Evolutionary conservation across 2,329 filamentous ascomycete species (phyloP).

Genomic region (Cordyceps tenuipes): DNA sequence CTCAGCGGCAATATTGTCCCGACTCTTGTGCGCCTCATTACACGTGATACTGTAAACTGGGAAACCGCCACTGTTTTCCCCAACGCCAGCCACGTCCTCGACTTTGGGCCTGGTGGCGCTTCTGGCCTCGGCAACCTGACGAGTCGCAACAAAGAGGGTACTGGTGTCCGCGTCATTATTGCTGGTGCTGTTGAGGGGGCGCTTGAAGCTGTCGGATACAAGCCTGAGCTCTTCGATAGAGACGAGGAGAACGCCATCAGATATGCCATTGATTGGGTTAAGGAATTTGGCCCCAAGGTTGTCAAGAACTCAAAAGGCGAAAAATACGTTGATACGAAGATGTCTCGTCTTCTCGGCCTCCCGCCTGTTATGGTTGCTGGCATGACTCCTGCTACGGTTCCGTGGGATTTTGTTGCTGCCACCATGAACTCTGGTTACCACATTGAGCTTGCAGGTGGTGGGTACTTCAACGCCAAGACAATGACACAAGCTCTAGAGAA

Average conservation of each 20-base stretch:
- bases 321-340: constrained; percentile 93
- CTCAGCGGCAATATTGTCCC: constrained; percentile 75
- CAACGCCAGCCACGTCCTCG: constrained; percentile 83
- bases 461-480: constrained; percentile 73
- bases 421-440: constrained; percentile 96
- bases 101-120: constrained; percentile 94
- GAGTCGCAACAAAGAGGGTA: constrained; percentile 98
- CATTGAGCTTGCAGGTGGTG: constrained; percentile 81
- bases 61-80: constrained; percentile 90
- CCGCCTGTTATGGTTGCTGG: constrained; percentile 86
- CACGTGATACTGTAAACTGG: constrained; percentile 90
- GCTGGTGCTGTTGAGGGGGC: constrained; percentile 90
- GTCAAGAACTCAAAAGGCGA: constrained; percentile 82
- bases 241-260: constrained; percentile 92
- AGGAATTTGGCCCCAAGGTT: constrained; percentile 88
- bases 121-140: constrained; percentile 93
- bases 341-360: constrained; percentile 77
- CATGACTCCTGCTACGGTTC: constrained; percentile 86
- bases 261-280: constrained; percentile 95
- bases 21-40: constrained; percentile 83
- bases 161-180: constrained; percentile 90
- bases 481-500: constrained; percentile 79
- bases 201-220: constrained; percentile 88
- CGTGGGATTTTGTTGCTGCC: constrained; percentile 85
- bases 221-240: constrained; percentile 93